A percentile compares a stretch with the other conserved stretches of the same genome.
phyloP scores from a whole-genome alignment of 2,329 filamentous ascomycete species.

The Dactylellina parvicollis region DNA sequence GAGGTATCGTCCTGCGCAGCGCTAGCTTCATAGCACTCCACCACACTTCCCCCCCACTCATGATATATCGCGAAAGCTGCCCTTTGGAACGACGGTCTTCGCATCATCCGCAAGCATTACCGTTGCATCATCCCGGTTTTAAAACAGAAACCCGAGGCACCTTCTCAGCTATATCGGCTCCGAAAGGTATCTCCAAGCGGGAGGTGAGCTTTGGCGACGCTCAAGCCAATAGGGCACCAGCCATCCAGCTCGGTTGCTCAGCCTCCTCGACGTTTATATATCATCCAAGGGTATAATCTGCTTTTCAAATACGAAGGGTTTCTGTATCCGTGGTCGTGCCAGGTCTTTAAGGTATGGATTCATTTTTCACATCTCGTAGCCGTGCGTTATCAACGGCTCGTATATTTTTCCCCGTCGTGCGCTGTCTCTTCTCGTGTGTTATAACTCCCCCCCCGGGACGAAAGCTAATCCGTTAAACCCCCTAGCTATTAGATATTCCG shows the following conservation, averaged over 20 bases:
- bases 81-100: constrained; percentile 22
- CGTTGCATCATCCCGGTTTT: constrained; percentile 20
- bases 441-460: neutral
- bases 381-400: neutral
- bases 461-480: constrained; percentile 20
- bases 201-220: constrained; percentile 43
- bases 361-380: constrained; percentile 24
- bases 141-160: constrained; percentile 9
- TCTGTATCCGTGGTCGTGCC: constrained; percentile 13
- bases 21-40: constrained; percentile 1
- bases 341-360: constrained; percentile 47
- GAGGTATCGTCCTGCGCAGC: constrained; percentile 45
- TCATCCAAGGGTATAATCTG: constrained; percentile 20
- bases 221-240: constrained; percentile 40
- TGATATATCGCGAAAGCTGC: constrained; percentile 26
- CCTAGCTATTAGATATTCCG: constrained; percentile 31
- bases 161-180: constrained; percentile 23
- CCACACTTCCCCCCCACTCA: constrained; percentile 3
- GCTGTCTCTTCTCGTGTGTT: neutral
- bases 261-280: constrained; percentile 17
- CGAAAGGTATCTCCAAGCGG: constrained; percentile 51
- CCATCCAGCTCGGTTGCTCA: constrained; percentile 27
- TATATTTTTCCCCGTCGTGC: neutral
- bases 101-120: constrained; percentile 8
- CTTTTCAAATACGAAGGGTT: constrained; percentile 25